Percentiles rank a stretch among this genome's conserved stretches.
phyloP scores from a whole-genome alignment of 163 green algal genomes.

The Scenedesmus sp. region DNA sequence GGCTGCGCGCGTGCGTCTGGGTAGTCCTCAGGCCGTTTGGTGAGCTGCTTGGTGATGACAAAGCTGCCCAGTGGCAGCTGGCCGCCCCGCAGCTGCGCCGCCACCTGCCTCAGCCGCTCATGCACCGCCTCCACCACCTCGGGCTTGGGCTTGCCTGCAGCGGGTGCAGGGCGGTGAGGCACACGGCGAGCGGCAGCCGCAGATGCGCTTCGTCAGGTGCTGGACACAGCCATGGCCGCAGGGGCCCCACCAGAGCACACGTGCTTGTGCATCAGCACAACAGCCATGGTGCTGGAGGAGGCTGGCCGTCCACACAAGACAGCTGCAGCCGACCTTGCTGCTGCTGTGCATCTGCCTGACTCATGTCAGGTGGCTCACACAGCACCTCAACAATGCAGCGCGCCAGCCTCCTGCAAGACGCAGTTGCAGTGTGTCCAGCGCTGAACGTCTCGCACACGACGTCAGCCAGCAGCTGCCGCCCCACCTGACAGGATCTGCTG shows the following conservation, averaged over 20 bases:
- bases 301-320: no score
- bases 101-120: conserved; percentile 60
- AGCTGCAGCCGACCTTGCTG: no score
- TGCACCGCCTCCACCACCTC: conserved; percentile 74
- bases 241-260: no score
- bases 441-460: no score
- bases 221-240: no score
- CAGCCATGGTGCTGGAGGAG: no score
- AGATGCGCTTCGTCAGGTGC: no score
- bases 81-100: conserved; percentile 31
- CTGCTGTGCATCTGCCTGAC: no score
- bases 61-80: conserved; percentile 87
- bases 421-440: not conserved
- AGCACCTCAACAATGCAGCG: no score
- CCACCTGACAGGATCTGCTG: conserved; percentile 92
- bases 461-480: not conserved
- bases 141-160: conserved; percentile 73
- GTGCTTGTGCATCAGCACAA: not conserved
- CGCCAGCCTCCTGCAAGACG: not conserved
- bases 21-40: conserved; percentile 96
- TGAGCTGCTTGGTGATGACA: conserved; percentile 98
- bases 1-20: conserved; percentile 94
- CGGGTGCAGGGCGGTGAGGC: no score
- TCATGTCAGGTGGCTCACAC: no score
- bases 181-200: no score